Conservation (phyloP, 257 asterid genomes). For the Salvia rosmarinus region DNA sequence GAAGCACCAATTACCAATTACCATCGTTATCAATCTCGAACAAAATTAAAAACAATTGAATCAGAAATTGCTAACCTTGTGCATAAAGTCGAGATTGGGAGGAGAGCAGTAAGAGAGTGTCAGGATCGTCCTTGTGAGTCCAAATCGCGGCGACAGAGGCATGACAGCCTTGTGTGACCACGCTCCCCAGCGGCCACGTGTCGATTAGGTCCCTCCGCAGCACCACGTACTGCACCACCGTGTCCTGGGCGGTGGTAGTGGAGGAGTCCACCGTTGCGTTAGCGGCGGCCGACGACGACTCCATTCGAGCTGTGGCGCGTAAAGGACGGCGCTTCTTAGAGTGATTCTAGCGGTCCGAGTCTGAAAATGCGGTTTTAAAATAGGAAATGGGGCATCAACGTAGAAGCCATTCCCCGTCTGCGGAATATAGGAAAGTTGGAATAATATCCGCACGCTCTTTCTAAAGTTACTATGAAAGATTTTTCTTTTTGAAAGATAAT, state of each 20-base stretch:
- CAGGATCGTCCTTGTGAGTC: constrained; percentile 69
- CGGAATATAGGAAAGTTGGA: too few relatives aligned
- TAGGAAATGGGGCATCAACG: constrained; percentile 38
- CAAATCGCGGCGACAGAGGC: constrained; percentile 93
- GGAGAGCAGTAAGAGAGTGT: constrained; percentile 73
- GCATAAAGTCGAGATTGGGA: constrained; percentile 82
- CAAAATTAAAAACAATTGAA: not conserved
- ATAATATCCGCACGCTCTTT: too few relatives aligned
- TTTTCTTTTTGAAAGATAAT: too few relatives aligned
- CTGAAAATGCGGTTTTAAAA: constrained; percentile 23
- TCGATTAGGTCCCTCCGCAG: constrained; percentile 87
- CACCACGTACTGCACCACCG: constrained; percentile 83
- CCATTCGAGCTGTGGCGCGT: constrained; percentile 50
- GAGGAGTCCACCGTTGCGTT: constrained; percentile 34
- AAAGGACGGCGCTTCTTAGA: constrained; percentile 17
- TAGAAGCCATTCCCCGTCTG: constrained; percentile 37
- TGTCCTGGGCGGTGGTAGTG: constrained; percentile 38
- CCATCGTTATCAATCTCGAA: not conserved
- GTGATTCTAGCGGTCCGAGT: constrained; percentile 28
- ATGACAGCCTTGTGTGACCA: constrained; percentile 93
- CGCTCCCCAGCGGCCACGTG: constrained; percentile 92
- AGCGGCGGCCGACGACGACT: constrained; percentile 43
- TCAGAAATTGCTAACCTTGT: constrained; percentile 54
- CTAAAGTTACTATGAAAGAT: too few relatives aligned
- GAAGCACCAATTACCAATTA: not conserved